phyloP scores from a whole-genome alignment of 495 filamentous ascomycete species.

The Trichoderma erinaceum region DNA sequence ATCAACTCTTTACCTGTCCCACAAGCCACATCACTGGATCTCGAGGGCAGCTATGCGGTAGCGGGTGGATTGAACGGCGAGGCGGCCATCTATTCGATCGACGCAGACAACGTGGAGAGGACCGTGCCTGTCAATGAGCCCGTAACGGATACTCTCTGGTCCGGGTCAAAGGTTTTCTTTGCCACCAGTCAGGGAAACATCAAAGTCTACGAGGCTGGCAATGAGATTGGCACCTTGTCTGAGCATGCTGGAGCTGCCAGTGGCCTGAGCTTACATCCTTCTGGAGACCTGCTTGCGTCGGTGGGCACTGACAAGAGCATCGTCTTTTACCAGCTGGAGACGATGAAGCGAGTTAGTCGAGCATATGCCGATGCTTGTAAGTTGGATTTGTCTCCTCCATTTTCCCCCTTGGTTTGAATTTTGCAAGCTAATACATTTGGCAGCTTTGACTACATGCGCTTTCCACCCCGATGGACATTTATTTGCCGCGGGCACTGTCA shows the following conservation, averaged over 20 bases:
- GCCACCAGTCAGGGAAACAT: constrained; percentile 71
- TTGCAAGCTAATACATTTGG: constrained; percentile 28
- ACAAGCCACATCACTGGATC: constrained; percentile 53
- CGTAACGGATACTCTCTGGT: constrained; percentile 77
- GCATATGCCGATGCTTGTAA: constrained; percentile 77
- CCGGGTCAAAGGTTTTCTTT: constrained; percentile 60
- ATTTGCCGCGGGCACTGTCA: constrained; percentile 71
- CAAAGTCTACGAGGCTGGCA: constrained; percentile 67
- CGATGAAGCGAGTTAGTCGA: constrained; percentile 59
- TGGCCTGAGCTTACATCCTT: constrained; percentile 74
- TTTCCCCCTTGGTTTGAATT: background rate
- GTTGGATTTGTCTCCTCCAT: constrained; percentile 25
- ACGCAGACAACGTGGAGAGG: constrained; percentile 61
- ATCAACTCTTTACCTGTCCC: constrained; percentile 62
- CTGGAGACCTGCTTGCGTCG: constrained; percentile 77
- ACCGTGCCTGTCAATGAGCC: constrained; percentile 59
- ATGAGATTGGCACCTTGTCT: constrained; percentile 56
- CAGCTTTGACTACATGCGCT: constrained; percentile 68
- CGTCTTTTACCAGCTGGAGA: constrained; percentile 76
- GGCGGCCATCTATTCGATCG: constrained; percentile 72
- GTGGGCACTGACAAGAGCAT: constrained; percentile 91
- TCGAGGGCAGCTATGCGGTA: constrained; percentile 69
- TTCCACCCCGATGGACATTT: constrained; percentile 97
- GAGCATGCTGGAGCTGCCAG: constrained; percentile 77
- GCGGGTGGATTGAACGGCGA: constrained; percentile 72